Evolutionary conservation across 768 basidiomycete species (phyloP).

Genomic region (Suillus occidentalis): DNA sequence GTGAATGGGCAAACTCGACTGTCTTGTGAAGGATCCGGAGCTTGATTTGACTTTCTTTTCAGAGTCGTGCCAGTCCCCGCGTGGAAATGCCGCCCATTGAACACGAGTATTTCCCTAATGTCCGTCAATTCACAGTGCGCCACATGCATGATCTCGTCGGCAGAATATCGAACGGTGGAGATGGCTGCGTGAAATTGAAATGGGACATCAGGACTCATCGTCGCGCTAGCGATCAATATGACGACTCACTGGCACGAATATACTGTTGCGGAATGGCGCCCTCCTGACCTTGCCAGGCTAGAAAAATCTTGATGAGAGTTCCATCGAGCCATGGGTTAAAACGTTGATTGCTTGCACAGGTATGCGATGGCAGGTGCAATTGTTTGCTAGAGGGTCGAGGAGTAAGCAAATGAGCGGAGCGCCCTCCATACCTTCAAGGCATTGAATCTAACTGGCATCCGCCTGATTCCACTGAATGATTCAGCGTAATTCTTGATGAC

Average conservation of each 20-base stretch:
- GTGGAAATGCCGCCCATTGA: constrained; percentile 55
- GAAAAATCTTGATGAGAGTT: constrained; percentile 52
- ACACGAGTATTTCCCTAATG: background rate
- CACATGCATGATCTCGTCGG: constrained; percentile 71
- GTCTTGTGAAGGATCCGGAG: constrained; percentile 56
- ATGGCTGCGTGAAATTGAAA: constrained; percentile 31
- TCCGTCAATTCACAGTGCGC: constrained; percentile 54
- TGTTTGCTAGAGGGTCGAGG: constrained; percentile 26
- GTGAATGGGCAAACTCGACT: constrained; percentile 70
- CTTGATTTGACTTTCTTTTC: constrained; percentile 74
- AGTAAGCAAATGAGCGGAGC: too few relatives aligned
- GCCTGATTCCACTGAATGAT: background rate
- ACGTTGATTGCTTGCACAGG: constrained; percentile 45
- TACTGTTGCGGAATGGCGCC: constrained; percentile 71
- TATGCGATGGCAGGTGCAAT: constrained; percentile 42
- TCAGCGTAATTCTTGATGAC: background rate
- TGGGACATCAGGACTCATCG: background rate
- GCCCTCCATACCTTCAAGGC: background rate
- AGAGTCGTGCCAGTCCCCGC: constrained; percentile 42
- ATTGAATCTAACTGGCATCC: background rate
- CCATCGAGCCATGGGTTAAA: constrained; percentile 42
- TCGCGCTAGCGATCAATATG: background rate
- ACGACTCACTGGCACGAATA: constrained; percentile 54
- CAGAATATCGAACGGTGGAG: constrained; percentile 84
- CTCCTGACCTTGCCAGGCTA: constrained; percentile 60